phyloP scores from a whole-genome alignment of 345 rosid species.

The Balakata baccata region DNA sequence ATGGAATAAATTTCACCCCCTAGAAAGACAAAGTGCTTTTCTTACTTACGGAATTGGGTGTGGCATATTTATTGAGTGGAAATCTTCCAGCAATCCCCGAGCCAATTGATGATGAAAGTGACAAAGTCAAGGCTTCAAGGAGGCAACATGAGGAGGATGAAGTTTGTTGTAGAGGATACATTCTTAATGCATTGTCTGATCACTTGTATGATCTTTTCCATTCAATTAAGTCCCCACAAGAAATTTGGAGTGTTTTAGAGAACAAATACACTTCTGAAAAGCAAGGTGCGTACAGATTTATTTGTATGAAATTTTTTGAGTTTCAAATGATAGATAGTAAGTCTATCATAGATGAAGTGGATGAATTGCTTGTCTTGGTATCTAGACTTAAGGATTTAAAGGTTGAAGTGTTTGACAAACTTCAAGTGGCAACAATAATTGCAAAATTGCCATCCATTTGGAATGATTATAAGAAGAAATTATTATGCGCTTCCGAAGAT shows the following conservation, averaged over 20 bases:
- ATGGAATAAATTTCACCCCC: not conserved
- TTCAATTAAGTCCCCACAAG: not conserved
- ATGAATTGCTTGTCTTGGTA: not conserved
- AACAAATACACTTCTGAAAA: not conserved
- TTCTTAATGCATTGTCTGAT: not conserved
- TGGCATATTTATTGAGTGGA: no score
- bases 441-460: no score
- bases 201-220: not conserved
- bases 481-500: no score
- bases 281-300: not conserved
- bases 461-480: no score
- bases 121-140: not conserved
- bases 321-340: not conserved
- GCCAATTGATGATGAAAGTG: not conserved
- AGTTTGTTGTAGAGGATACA: not conserved
- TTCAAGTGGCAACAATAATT: no score
- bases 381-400: not conserved
- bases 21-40: not conserved
- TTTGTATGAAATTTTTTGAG: not conserved
- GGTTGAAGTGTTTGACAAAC: not conserved
- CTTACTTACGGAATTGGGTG: not conserved
- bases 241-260: not conserved
- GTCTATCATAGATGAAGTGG: not conserved
- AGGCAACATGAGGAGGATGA: slow-evolving; percentile 1
- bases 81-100: not conserved